Evolutionary conservation across 371 early-diverging fungal species (phyloP).

Genomic region (Rhizomucor miehei): DNA sequence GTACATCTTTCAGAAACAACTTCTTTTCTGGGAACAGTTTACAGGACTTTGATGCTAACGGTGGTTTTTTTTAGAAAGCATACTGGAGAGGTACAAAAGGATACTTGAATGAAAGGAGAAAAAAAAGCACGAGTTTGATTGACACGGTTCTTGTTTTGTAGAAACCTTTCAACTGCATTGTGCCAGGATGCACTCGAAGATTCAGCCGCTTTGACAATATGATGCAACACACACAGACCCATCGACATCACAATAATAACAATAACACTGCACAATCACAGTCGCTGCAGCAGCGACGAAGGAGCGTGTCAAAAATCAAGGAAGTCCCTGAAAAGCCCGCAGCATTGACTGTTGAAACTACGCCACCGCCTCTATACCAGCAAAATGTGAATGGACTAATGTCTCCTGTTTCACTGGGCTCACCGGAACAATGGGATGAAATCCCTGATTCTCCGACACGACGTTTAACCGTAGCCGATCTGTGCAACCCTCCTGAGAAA

Average conservation of each 20-base stretch:
- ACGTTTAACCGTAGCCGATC: constrained; percentile 13
- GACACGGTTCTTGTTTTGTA: constrained; percentile 4
- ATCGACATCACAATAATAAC: constrained; percentile 15
- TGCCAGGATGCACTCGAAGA: constrained; percentile 50
- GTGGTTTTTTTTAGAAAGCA: constrained; percentile 34
- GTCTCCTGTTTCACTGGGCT: constrained; percentile 23
- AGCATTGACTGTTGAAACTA: not conserved
- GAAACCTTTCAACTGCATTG: constrained; percentile 60
- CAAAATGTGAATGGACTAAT: constrained; percentile 4
- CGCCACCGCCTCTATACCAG: not conserved
- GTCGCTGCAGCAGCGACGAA: not conserved
- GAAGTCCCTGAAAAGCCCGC: not conserved
- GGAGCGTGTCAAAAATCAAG: not conserved
- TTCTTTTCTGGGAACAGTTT: not conserved
- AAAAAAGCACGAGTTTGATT: not conserved
- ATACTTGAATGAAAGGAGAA: not conserved
- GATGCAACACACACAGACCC: constrained; percentile 64
- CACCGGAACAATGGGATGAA: constrained; percentile 12
- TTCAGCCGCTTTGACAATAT: constrained; percentile 64
- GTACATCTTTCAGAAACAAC: not conserved
- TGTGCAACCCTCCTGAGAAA: constrained; percentile 8
- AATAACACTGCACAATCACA: not conserved
- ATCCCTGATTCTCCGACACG: constrained; percentile 1
- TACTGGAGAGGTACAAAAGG: constrained; percentile 48
- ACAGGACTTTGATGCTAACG: not conserved